Base-by-base conservation (phyloP, 2,329 filamentous ascomycete genomes). In the Paramyrothecium sp. region DNA sequence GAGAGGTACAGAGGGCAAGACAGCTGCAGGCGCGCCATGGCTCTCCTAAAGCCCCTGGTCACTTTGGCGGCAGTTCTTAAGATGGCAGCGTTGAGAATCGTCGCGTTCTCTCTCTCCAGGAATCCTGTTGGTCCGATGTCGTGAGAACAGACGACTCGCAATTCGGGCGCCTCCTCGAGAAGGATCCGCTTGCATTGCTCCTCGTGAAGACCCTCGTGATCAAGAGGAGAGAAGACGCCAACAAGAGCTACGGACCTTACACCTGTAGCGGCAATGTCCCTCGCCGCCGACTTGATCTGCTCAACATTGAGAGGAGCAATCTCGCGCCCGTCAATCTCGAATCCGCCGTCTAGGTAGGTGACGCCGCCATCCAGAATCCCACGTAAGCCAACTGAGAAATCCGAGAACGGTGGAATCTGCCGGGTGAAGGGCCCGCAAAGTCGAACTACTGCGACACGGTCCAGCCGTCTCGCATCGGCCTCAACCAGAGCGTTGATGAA, bases 21-120 rank as follows among this genome's bases (percentile, higher is more conserved):
- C 0, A 81, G 68, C 4, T 67, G 59, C 3, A 84, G 68, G 2
- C 74, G 69, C 21, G 67, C 60, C 68, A 82, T 78, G 20, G 81
- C 81, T 41, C 69, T 69, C 53, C 73, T 71, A 62, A 84, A 83
- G 1, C 77, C 75, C 7, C 66, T 67, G 60, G 80, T 81, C 5
- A 80, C 80, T 51, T 72, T 73, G 13, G 73, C 71, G 0, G 78
- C 81, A 30, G 80, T 79, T 5, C 72, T 67, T 16, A 82, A 69
- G 51, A 84, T 78, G 7, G 81, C 76, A 2, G 81, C 81, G 56
- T 84, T 84, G 51, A 84, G 71, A 20, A 84, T 82, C 2, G 79
- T 79, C 4, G 81, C 81, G 67, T 84, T 84, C 62, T 84, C 81
- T 19, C 81, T 60, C 60, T 76, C 74, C 12, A 80, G 59, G 1